Percentiles rank a stretch among this genome's conserved stretches.
phyloP scores from a whole-genome alignment of 352 stramenopile genomes.

The Phytophthora hibernalis region DNA sequence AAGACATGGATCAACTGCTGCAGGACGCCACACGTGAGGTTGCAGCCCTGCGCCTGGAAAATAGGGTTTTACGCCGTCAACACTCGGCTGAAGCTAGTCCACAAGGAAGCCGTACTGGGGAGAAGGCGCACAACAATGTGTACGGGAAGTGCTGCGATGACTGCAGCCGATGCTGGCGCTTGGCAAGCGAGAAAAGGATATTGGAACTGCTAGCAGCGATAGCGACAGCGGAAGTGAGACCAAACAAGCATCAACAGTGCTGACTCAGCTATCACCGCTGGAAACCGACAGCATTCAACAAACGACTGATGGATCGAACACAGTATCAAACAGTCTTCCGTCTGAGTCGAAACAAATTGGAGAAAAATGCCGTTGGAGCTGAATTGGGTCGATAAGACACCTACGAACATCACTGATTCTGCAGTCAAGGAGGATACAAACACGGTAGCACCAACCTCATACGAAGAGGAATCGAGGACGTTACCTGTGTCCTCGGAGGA shows the following conservation, averaged over 20 bases:
- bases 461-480: slow-evolving; percentile 2
- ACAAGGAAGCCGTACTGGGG: background rate
- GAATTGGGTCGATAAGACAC: slow-evolving; percentile 32
- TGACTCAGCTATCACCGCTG: slow-evolving; percentile 18
- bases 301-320: background rate
- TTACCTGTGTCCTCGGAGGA: slow-evolving; percentile 2
- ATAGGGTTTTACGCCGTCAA: slow-evolving; percentile 43
- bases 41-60: slow-evolving; percentile 45
- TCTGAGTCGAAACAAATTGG: slow-evolving; percentile 15
- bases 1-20: slow-evolving; percentile 45
- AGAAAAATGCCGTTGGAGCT: slow-evolving; percentile 33
- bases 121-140: slow-evolving; percentile 31
- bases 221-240: slow-evolving; percentile 25
- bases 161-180: slow-evolving; percentile 36
- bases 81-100: slow-evolving; percentile 3
- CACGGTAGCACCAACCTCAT: background rate
- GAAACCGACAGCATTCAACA: slow-evolving; percentile 24
- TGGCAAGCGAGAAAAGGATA: slow-evolving; percentile 4
- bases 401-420: background rate
- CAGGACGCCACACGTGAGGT: slow-evolving; percentile 45
- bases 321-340: background rate
- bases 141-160: slow-evolving; percentile 12
- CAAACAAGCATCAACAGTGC: background rate
- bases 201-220: slow-evolving; percentile 6
- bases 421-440: background rate